phyloP scores from a whole-genome alignment of 1,284 basidiomycete genomes.

The Ustilago trichophora region DNA sequence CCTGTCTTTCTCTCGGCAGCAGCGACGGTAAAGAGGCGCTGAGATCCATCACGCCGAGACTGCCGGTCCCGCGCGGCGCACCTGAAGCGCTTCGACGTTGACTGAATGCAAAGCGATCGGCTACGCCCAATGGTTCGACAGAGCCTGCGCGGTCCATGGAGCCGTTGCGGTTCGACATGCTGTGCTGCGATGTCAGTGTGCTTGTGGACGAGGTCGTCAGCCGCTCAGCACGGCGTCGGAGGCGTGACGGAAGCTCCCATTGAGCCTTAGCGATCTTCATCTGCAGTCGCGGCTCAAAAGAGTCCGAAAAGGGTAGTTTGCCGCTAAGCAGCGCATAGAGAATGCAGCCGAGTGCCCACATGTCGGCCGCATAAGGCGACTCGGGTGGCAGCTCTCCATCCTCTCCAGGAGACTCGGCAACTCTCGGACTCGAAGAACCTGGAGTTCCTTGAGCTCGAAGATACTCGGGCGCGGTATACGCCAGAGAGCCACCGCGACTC shows the following conservation, averaged over 20 bases:
- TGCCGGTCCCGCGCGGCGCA: slow-evolving; percentile 1
- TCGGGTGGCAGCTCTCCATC: slow-evolving; percentile 13
- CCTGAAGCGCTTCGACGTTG: slow-evolving; percentile 17
- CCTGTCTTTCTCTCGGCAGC: slow-evolving; percentile 24
- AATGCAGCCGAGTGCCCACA: slow-evolving; percentile 62
- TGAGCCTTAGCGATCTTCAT: slow-evolving; percentile 58
- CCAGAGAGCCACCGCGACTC: slow-evolving; percentile 51
- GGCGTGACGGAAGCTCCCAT: slow-evolving; percentile 53
- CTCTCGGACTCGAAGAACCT: slow-evolving; percentile 18
- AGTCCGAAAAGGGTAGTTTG: slow-evolving; percentile 53
- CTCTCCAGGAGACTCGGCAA: slow-evolving; percentile 4
- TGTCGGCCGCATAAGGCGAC: slow-evolving; percentile 56
- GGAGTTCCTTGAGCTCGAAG: slow-evolving; percentile 32
- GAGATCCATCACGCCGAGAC: slow-evolving; percentile 27
- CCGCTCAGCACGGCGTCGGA: slow-evolving; percentile 43
- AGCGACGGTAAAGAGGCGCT: slow-evolving; percentile 50
- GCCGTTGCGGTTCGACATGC: slow-evolving; percentile 17
- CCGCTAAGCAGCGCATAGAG: slow-evolving; percentile 57
- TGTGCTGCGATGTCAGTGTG: slow-evolving; percentile 22
- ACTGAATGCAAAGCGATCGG: slow-evolving; percentile 33
- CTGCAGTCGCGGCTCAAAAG: slow-evolving; percentile 59
- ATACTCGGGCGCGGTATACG: slow-evolving; percentile 57
- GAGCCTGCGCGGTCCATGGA: slow-evolving; percentile 15
- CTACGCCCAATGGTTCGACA: slow-evolving; percentile 4
- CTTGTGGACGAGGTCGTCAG: slow-evolving; percentile 22